phyloP scores from a whole-genome alignment of 116 monocot genomes.

The Iris pallida region DNA sequence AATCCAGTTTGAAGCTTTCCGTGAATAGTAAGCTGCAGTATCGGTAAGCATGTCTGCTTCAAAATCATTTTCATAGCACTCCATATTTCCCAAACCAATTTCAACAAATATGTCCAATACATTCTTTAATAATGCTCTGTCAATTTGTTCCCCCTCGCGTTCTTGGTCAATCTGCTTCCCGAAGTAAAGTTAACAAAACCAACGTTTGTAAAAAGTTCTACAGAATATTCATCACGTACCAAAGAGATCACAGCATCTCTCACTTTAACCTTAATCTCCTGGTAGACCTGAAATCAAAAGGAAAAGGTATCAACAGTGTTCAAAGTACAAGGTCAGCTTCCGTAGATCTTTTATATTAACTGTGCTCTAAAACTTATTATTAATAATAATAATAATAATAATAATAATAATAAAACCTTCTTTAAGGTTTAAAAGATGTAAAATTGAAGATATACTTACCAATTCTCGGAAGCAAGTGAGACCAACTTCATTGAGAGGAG shows the following conservation, averaged over 20 bases:
- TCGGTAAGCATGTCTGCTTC: conserved; percentile 59
- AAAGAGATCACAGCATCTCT: conserved; percentile 66
- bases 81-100: conserved; percentile 57
- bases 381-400: no score
- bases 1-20: conserved; percentile 70
- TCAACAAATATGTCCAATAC: conserved; percentile 79
- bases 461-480: conserved; percentile 53
- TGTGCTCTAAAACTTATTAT: no score
- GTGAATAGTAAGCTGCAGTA: conserved; percentile 55
- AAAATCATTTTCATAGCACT: conserved; percentile 62
- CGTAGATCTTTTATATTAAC: no score
- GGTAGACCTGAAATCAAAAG: conserved; percentile 38
- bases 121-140: conserved; percentile 71
- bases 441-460: conserved; percentile 24
- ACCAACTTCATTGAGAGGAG: conserved; percentile 64
- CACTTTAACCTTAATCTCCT: conserved; percentile 49
- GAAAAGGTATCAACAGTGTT: no score
- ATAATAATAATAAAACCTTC: no score
- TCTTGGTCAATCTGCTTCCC: conserved; percentile 67
- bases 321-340: no score
- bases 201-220: not conserved
- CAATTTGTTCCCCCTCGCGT: conserved; percentile 72
- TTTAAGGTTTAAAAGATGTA: not conserved
- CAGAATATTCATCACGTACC: conserved; percentile 25
- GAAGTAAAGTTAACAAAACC: conserved; percentile 9